Conservation (phyloP, 75 land plant genomes). For the Sequoia sempervirens region DNA sequence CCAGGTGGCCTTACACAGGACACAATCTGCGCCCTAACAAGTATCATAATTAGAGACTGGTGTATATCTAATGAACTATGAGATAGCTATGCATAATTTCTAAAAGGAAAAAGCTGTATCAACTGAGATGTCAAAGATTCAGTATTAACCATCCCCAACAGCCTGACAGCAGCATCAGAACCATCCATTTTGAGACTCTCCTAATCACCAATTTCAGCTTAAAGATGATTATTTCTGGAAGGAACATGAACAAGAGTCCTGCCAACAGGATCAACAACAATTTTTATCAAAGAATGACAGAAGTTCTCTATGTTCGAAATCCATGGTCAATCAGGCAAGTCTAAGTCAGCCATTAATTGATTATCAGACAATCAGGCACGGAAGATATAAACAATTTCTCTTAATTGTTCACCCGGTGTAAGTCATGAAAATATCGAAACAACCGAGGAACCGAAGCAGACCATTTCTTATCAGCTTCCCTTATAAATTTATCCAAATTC, state of each 20-base stretch:
- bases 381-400: not conserved
- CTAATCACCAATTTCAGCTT: not conserved
- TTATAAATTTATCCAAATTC: not conserved
- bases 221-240: not conserved
- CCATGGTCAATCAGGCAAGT: not conserved
- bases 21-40: not conserved
- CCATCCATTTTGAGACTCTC: too few relatives aligned
- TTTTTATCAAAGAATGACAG: not conserved
- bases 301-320: not conserved
- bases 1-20: not conserved
- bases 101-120: not conserved
- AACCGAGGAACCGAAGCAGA: not conserved
- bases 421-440: not conserved
- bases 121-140: not conserved
- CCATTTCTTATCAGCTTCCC: not conserved
- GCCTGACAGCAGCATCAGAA: too few relatives aligned
- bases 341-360: not conserved
- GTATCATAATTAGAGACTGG: not conserved
- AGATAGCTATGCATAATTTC: not conserved
- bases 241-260: too few relatives aligned
- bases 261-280: not conserved
- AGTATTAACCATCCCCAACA: not conserved
- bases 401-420: not conserved
- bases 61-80: not conserved
- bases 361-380: not conserved